Conservation (phyloP, 805 yeast genomes). For the Metschnikowia henanensis region DNA sequence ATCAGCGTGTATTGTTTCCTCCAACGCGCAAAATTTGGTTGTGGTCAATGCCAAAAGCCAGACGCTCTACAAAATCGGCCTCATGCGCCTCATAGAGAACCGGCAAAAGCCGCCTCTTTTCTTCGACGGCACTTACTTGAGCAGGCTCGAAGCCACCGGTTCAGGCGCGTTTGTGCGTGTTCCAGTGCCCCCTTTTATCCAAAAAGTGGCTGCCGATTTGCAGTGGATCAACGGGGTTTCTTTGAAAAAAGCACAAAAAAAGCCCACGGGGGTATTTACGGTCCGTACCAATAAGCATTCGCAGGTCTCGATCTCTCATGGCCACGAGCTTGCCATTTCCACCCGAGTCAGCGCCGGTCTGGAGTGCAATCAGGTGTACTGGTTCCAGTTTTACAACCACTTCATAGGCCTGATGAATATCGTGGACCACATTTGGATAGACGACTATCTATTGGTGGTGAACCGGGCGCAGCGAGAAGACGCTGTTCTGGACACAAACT, state of each 20-base stretch:
- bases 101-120: constrained; percentile 20
- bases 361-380: constrained; percentile 33
- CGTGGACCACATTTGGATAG: constrained; percentile 35
- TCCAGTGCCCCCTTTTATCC: constrained; percentile 34
- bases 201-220: constrained; percentile 23
- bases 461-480: constrained; percentile 26
- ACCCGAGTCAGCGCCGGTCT: constrained; percentile 15
- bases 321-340: constrained; percentile 15
- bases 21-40: constrained; percentile 25
- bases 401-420: constrained; percentile 34
- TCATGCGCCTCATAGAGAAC: constrained; percentile 15
- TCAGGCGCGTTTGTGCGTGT: constrained; percentile 23
- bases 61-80: constrained; percentile 24
- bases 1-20: constrained; percentile 24
- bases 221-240: constrained; percentile 24
- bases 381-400: constrained; percentile 40
- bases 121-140: constrained; percentile 27
- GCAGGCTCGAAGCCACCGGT: constrained; percentile 14
- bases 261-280: constrained; percentile 23
- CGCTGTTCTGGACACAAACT: constrained; percentile 13
- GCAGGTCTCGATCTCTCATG: constrained; percentile 18
- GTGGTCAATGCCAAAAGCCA: constrained; percentile 17
- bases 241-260: constrained; percentile 13
- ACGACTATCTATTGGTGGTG: constrained; percentile 33
- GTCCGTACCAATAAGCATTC: constrained; percentile 8